A percentile compares a stretch with the other conserved stretches of the same genome.
phyloP scores from a whole-genome alignment of 2,329 filamentous ascomycete genomes.

The Pseudonectria buxi region DNA sequence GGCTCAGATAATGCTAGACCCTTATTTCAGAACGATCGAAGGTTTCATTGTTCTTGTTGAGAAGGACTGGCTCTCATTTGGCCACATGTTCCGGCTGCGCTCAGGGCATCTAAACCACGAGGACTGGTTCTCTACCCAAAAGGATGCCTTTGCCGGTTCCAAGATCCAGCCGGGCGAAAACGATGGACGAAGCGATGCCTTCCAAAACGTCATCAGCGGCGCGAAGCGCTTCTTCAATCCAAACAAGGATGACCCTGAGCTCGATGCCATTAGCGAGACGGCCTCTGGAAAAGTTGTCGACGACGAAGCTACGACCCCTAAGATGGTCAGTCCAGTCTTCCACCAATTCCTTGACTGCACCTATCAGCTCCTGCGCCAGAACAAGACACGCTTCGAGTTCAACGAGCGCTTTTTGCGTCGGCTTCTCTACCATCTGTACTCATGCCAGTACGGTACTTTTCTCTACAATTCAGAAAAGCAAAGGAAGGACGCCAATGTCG shows the following conservation, averaged over 20 bases:
- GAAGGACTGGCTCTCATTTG: slow-evolving; percentile 97
- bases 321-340: slow-evolving; percentile 92
- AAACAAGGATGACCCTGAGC: slow-evolving; percentile 55
- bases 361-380: slow-evolving; percentile 80
- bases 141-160: slow-evolving; percentile 63
- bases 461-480: slow-evolving; percentile 93
- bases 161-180: slow-evolving; percentile 56
- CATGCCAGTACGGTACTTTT: slow-evolving; percentile 95
- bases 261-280: slow-evolving; percentile 42
- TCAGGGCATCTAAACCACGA: slow-evolving; percentile 82
- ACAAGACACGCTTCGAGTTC: slow-evolving; percentile 87
- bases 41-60: slow-evolving; percentile 93
- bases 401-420: slow-evolving; percentile 89
- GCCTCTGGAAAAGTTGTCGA: slow-evolving; percentile 36
- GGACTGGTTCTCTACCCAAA: slow-evolving; percentile 88
- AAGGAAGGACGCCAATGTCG: slow-evolving; percentile 61
- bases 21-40: slow-evolving; percentile 88
- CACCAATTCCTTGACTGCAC: slow-evolving; percentile 95
- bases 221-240: slow-evolving; percentile 87
- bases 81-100: slow-evolving; percentile 94
- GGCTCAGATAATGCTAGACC: slow-evolving; percentile 88
- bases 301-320: slow-evolving; percentile 69
- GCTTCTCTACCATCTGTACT: slow-evolving; percentile 87
- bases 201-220: slow-evolving; percentile 82
- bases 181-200: slow-evolving; percentile 61